Percentiles rank a stretch among this genome's conserved stretches.
Conservation (phyloP, 2,329 filamentous ascomycete species). For the Xylariaceae sp. region DNA sequence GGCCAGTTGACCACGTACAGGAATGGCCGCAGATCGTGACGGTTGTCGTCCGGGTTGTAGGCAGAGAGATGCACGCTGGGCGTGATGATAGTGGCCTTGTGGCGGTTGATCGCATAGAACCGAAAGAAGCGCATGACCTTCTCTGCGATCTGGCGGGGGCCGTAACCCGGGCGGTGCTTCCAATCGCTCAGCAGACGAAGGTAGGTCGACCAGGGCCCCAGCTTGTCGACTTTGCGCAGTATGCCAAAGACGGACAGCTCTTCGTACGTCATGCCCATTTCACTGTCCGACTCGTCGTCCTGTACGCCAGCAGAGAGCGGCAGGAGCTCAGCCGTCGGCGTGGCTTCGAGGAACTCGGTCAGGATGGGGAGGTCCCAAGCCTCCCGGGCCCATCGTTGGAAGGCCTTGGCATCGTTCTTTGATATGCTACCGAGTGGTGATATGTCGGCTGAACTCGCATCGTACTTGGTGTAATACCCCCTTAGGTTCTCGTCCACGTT, state of each 20-base stretch:
- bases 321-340: slow-evolving; percentile 56
- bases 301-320: slow-evolving; percentile 53
- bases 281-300: slow-evolving; percentile 34
- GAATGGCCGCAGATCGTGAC: no score
- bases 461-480: slow-evolving; percentile 28
- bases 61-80: no score
- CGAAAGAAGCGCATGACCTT: slow-evolving; percentile 39
- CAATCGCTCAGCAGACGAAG: slow-evolving; percentile 39
- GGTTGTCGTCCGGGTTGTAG: no score
- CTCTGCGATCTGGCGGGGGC: slow-evolving; percentile 35
- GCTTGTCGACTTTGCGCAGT: slow-evolving; percentile 38
- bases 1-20: no score
- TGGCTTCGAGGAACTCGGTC: slow-evolving; percentile 55
- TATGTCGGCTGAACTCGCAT: slow-evolving; percentile 10
- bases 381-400: slow-evolving; percentile 57
- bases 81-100: slow-evolving; percentile 58
- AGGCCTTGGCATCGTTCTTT: slow-evolving; percentile 64
- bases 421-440: slow-evolving; percentile 55
- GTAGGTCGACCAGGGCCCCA: slow-evolving; percentile 41
- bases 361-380: slow-evolving; percentile 59
- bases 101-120: slow-evolving; percentile 56
- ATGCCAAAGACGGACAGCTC: slow-evolving; percentile 33
- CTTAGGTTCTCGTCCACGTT: slow-evolving; percentile 40
- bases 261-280: slow-evolving; percentile 42
- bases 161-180: slow-evolving; percentile 25